Conservation (phyloP, 78 protist species). For the Guillardia theta region DNA sequence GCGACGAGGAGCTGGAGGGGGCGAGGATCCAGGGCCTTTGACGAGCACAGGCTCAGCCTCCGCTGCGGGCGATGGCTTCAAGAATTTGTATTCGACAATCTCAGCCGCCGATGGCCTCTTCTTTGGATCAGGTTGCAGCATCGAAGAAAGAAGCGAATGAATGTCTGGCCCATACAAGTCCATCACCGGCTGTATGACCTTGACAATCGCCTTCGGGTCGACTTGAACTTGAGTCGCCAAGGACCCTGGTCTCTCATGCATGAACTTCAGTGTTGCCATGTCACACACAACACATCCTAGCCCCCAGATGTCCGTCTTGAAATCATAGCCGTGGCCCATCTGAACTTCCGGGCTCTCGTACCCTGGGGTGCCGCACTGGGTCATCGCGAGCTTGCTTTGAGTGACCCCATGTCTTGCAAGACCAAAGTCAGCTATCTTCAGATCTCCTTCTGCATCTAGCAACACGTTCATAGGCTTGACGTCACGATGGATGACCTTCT, state of each 20-base stretch:
- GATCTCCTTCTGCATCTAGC: background rate
- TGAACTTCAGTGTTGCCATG: conserved; percentile 11
- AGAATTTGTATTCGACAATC: background rate
- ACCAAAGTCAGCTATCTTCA: background rate
- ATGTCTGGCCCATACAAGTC: background rate
- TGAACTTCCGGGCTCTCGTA: conserved; percentile 10
- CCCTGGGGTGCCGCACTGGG: background rate
- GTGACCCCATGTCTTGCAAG: background rate
- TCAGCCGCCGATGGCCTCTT: background rate
- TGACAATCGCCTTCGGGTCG: background rate
- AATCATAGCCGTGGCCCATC: background rate
- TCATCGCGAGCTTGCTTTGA: background rate
- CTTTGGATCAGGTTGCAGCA: background rate
- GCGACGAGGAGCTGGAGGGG: background rate
- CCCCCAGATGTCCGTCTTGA: conserved; percentile 12
- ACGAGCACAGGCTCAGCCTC: background rate
- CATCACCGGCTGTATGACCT: conserved; percentile 14
- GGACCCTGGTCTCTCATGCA: conserved; percentile 11
- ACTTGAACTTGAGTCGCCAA: background rate
- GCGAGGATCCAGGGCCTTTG: background rate
- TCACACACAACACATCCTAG: background rate
- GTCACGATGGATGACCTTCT: background rate
- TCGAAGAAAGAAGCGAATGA: background rate
- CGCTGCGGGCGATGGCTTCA: background rate
- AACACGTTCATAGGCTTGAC: conserved; percentile 24